Base-by-base conservation (phyloP, 345 rosid genomes). In the Eucalyptus dawsonii region DNA sequence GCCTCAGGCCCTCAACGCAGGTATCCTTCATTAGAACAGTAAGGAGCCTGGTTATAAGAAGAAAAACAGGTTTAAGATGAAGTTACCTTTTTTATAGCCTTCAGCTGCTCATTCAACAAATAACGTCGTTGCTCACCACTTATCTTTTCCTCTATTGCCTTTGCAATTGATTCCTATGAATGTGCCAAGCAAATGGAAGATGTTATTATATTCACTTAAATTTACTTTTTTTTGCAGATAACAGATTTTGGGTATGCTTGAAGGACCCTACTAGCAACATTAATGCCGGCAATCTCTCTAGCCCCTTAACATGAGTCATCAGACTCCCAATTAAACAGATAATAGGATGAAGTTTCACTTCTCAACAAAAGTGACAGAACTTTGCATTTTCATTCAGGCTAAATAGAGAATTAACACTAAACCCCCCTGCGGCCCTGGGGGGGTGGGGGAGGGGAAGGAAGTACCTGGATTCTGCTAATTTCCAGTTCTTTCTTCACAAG, bases 81-180 rank as follows among this genome's bases (percentile, higher is more conserved):
- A 51, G 54, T 80, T 93, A 97, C 99, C 99, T 98, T 98, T 91
- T 98, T 98, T 93, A 98, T 97, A 62, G 99, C 99, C 94, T 98
- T 98, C 90, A 98, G 99, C 91, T 98, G 99, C 92, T 98, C 99
- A 91, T 97, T 97, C 94, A 98, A 93, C 92, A 98, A 95, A 92
- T 96, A 98, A 29, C 99, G 99, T 1, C 99, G 96, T 90, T 98
- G 99, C 94, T 98, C 99, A 50, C 99, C 99, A 85, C 99, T 97
- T 87, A 98, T 95, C 93, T 98, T 98, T 92, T 98, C 99, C 91
- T 98, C 99, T 90, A 98, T 98, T 89, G 99, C 98, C 93, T 96
- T 98, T 44, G 99, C 99, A 88, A 98, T 98, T 19, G 99, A 88
- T 94, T 97, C 99, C 99, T 98, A 91, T 51, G 88, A 34, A 89